Evolutionary conservation across 352 stramenopile genomes (phyloP).

Genomic region (Pythium periplocum): DNA sequence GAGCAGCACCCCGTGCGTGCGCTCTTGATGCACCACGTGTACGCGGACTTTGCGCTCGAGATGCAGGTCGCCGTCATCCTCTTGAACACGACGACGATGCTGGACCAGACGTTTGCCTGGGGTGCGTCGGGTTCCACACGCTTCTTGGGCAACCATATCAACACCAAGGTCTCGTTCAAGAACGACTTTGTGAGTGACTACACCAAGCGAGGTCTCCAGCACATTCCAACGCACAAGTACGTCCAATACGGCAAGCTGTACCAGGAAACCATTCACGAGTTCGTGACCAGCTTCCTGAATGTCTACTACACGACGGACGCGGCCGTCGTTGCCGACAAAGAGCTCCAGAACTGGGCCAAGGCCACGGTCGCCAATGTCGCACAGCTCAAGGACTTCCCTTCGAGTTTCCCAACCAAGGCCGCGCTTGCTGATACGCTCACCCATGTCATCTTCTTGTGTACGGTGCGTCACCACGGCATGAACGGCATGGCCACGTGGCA

Average conservation of each 20-base stretch:
- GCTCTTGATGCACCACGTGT: constrained; percentile 1
- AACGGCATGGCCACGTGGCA: constrained; percentile 39
- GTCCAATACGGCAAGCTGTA: constrained; percentile 1
- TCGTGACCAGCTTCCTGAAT: constrained; percentile 28
- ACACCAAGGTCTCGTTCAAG: constrained; percentile 6
- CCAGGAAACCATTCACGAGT: constrained; percentile 20
- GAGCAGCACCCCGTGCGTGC: neutral
- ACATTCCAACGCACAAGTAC: constrained; percentile 16
- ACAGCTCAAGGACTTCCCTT: constrained; percentile 28
- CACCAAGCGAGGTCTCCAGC: constrained; percentile 5
- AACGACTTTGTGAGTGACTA: constrained; percentile 10
- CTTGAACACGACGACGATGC: constrained; percentile 2
- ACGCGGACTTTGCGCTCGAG: constrained; percentile 8
- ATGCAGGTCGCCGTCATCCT: constrained; percentile 4
- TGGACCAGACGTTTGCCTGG: constrained; percentile 1
- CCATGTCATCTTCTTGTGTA: constrained; percentile 35
- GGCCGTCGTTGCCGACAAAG: constrained; percentile 20
- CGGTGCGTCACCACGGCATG: constrained; percentile 41
- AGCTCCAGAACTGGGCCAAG: constrained; percentile 41
- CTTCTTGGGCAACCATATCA: constrained; percentile 23
- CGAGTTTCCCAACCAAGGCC: constrained; percentile 10
- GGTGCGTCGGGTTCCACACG: constrained; percentile 25
- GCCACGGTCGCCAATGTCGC: constrained; percentile 15
- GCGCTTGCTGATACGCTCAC: constrained; percentile 21
- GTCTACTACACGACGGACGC: constrained; percentile 28